Conservation (phyloP, 2,329 filamentous ascomycete genomes). For the Aspergillus latus region DNA sequence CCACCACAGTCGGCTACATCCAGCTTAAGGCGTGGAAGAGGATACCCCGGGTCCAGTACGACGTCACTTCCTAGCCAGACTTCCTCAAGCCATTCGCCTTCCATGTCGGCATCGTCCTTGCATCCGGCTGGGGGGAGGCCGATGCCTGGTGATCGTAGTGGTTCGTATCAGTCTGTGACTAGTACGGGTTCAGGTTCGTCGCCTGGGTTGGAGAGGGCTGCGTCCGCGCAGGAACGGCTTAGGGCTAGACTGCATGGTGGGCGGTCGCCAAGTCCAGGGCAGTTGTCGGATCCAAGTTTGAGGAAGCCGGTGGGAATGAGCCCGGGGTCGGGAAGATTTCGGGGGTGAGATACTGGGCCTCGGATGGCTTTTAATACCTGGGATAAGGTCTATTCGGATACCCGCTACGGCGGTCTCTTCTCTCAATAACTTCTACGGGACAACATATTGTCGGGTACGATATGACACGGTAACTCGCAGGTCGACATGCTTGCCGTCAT, state of each 20-base stretch:
- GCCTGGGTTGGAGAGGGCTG: slow-evolving; percentile 26
- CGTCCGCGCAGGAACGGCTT: slow-evolving; percentile 72
- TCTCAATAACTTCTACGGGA: neutral
- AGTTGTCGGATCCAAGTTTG: slow-evolving; percentile 31
- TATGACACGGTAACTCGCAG: neutral
- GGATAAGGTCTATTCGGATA: too few species aligned
- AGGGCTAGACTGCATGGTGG: slow-evolving; percentile 74
- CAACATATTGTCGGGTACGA: slow-evolving; percentile 4
- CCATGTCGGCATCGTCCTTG: slow-evolving; percentile 18
- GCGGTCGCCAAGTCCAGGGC: slow-evolving; percentile 35
- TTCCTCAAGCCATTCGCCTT: slow-evolving; percentile 19
- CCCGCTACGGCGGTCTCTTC: neutral
- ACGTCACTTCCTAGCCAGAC: slow-evolving; percentile 29
- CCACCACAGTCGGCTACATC: slow-evolving; percentile 36
- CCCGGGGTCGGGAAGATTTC: slow-evolving; percentile 20
- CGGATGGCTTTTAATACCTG: neutral
- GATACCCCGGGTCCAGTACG: slow-evolving; percentile 17
- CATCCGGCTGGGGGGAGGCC: slow-evolving; percentile 52
- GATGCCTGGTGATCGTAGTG: slow-evolving; percentile 69
- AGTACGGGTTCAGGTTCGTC: slow-evolving; percentile 4
- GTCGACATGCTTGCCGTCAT: neutral
- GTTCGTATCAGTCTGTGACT: slow-evolving; percentile 65
- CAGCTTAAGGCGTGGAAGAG: slow-evolving; percentile 40
- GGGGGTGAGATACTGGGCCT: neutral
- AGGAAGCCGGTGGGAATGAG: slow-evolving; percentile 35